Base-by-base conservation (phyloP, 805 yeast genomes). In the Saccharomycopsis sp. region DNA sequence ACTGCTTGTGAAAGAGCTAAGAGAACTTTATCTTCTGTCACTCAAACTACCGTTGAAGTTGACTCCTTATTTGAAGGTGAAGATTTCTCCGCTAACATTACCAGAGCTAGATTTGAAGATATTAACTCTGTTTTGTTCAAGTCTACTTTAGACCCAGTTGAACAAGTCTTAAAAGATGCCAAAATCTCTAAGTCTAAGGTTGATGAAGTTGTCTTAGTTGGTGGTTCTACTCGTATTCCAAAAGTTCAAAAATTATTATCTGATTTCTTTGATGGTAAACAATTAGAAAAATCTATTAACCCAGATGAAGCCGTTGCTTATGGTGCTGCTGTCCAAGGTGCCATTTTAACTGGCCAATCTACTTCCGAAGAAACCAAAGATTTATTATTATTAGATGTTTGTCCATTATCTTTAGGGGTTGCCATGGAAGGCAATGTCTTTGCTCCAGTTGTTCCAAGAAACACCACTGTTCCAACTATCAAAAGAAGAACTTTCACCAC, bases 311-410 rank as follows among this genome's bases (percentile, higher is more conserved):
- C 96, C 62, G 96, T 87, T 66, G 96, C 96, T 60, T 86, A 86
- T 76, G 96, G 96, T 80, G 97, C 97, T 60, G 96, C 97, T 60
- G 96, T 88, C 59, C 96, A 88, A 75, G 97, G 95, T 73, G 96
- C 96, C 63, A 85, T 89, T 71, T 76, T 88, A 69, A 83, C 96
- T 55, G 95, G 95, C 72, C 87, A 74, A 29, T 75, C 85, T 49
- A 79, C 86, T 51, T 77, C 83, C 54, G 92, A 81, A 50, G 94
- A 86, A 67, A 87, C 95, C 66, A 86, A 88, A 71, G 96, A 86
- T 71, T 77, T 88, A 65, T 79, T 89, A 58, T 78, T 88, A 64
- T 79, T 88, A 69, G 97, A 88, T 74, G 97, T 89, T 58, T 88
- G 88, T 62, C 98, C 98, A 66, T 80, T 89, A 64, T 88, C 97